Conservation (phyloP, 805 yeast genomes). For the Schwanniomyces vanrijiae region DNA sequence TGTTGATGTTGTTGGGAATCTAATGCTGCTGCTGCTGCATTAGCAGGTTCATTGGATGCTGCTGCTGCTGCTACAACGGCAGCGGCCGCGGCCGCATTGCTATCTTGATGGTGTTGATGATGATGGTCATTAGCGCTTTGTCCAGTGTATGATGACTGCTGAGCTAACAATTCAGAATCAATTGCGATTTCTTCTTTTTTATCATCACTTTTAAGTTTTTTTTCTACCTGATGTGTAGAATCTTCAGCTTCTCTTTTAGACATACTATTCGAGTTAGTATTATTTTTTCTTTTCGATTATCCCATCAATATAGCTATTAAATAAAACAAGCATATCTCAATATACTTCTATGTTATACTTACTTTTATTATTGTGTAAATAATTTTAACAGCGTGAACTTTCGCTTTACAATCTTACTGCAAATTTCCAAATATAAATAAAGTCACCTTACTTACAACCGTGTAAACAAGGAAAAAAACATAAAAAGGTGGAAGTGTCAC, state of each 20-base stretch:
- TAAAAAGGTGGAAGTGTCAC: slow-evolving; percentile 17
- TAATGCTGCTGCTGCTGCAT: slow-evolving; percentile 15
- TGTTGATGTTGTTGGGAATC: slow-evolving; percentile 19
- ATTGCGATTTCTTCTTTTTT: slow-evolving; percentile 28
- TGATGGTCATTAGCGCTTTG: slow-evolving; percentile 15
- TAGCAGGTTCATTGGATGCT: slow-evolving; percentile 33
- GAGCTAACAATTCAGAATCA: slow-evolving; percentile 44
- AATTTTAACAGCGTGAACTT: background rate
- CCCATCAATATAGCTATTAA: background rate
- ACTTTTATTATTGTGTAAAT: background rate
- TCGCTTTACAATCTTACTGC: slow-evolving; percentile 3
- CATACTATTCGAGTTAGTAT: slow-evolving; percentile 10
- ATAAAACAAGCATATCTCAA: background rate
- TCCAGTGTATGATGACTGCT: slow-evolving; percentile 32
- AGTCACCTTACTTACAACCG: background rate
- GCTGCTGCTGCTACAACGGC: slow-evolving; percentile 37
- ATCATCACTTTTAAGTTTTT: slow-evolving; percentile 14
- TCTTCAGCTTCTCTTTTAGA: slow-evolving; percentile 21
- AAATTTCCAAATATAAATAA: slow-evolving; percentile 1
- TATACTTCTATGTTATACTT: slow-evolving; percentile 1
- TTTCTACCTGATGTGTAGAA: slow-evolving; percentile 7
- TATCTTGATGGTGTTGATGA: slow-evolving; percentile 4
- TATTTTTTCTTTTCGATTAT: background rate
- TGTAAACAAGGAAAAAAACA: slow-evolving; percentile 5
- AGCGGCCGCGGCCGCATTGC: slow-evolving; percentile 32